Evolutionary conservation across 2,329 filamentous ascomycete species (phyloP).

Genomic region (Colletotrichum eleusines): DNA sequence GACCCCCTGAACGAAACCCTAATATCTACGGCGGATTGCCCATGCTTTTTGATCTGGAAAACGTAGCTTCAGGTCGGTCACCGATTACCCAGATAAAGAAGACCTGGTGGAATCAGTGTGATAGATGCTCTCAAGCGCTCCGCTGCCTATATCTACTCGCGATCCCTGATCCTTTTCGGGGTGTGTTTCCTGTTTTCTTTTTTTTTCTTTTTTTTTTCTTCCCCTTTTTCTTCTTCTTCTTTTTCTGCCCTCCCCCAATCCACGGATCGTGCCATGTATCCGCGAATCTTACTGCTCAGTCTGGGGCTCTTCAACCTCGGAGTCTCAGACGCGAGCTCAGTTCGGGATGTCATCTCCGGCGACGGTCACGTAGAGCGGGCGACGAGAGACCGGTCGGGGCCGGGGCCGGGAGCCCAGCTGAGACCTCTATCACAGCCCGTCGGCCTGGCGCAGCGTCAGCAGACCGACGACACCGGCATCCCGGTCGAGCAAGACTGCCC

Average conservation of each 20-base stretch:
- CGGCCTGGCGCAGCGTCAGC: not conserved
- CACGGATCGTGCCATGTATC: slow-evolving; percentile 10
- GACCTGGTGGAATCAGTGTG: no score
- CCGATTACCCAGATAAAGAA: not conserved
- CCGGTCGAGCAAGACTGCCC: not conserved
- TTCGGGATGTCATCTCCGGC: not conserved
- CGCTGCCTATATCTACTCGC: slow-evolving; percentile 12
- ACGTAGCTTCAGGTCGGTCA: slow-evolving; percentile 4
- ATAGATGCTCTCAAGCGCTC: not conserved
- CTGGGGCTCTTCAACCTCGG: not conserved
- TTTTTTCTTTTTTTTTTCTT: no score
- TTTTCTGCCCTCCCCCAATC: not conserved
- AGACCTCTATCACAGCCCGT: not conserved
- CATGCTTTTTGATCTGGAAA: not conserved
- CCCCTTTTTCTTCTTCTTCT: no score
- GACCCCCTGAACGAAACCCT: not conserved
- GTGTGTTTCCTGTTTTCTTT: no score
- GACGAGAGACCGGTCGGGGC: not conserved
- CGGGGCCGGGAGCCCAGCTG: not conserved
- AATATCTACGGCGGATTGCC: not conserved
- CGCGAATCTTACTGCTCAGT: not conserved
- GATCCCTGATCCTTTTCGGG: not conserved
- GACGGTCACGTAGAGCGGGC: not conserved
- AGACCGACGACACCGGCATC: slow-evolving; percentile 5
- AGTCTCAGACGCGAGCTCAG: not conserved